phyloP scores from a whole-genome alignment of 2,329 filamentous ascomycete species.

The Diaporthe sp. region DNA sequence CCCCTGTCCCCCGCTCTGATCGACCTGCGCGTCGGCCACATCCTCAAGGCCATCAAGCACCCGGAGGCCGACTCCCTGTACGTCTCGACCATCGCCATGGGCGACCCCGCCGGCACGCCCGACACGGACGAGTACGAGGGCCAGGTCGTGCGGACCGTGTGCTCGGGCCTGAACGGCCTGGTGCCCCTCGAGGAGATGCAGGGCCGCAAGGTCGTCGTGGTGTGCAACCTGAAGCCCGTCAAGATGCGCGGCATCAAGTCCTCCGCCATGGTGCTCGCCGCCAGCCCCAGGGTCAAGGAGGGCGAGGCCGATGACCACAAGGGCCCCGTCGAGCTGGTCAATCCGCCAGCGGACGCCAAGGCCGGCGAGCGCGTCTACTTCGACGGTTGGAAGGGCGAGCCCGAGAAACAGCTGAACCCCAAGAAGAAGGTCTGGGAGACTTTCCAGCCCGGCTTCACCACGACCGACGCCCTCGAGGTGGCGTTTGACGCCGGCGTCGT shows the following conservation, averaged over 20 bases:
- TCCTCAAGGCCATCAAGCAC: slow-evolving; percentile 95
- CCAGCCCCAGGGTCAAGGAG: slow-evolving; percentile 85
- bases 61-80: slow-evolving; percentile 96
- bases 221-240: slow-evolving; percentile 98
- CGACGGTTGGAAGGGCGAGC: slow-evolving; percentile 93
- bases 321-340: slow-evolving; percentile 92
- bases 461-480: slow-evolving; percentile 83
- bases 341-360: slow-evolving; percentile 81
- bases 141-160: slow-evolving; percentile 93
- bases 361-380: slow-evolving; percentile 93
- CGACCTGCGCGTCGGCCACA: slow-evolving; percentile 96
- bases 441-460: slow-evolving; percentile 96
- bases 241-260: slow-evolving; percentile 94
- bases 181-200: slow-evolving; percentile 97
- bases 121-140: slow-evolving; percentile 94
- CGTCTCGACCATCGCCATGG: slow-evolving; percentile 95
- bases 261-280: slow-evolving; percentile 92
- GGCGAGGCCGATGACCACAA: slow-evolving; percentile 89
- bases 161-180: slow-evolving; percentile 94
- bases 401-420: slow-evolving; percentile 93
- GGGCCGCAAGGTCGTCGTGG: slow-evolving; percentile 91
- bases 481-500: slow-evolving; percentile 87
- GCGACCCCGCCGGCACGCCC: slow-evolving; percentile 86
- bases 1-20: slow-evolving; percentile 88
- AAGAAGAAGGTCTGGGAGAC: slow-evolving; percentile 99